Conservation (phyloP, 169 alveolate species). For the Cryptosporidium sp. region DNA sequence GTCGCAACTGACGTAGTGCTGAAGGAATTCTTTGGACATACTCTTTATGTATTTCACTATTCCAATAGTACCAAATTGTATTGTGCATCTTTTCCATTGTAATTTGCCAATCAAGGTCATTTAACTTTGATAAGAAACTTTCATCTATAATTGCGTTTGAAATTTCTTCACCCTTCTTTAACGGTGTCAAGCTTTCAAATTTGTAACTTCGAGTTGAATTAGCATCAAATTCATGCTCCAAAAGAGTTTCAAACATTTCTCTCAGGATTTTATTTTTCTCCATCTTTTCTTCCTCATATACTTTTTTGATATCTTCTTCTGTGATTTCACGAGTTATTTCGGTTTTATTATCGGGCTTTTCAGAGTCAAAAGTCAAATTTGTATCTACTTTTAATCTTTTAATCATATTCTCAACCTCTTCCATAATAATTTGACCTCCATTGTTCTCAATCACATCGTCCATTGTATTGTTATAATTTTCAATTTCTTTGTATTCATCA, state of each 20-base stretch:
- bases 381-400: not conserved
- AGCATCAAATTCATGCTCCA: conserved; percentile 46
- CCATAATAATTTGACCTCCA: conserved; percentile 11
- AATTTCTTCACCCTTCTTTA: conserved; percentile 13
- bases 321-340: not conserved
- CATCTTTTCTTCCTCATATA: not conserved
- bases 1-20: conserved; percentile 35
- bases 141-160: conserved; percentile 34
- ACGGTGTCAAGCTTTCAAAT: conserved; percentile 37
- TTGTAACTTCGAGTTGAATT: conserved; percentile 20
- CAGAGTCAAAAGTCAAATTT: not conserved
- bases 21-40: conserved; percentile 53
- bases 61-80: conserved; percentile 60
- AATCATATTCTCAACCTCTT: conserved; percentile 2
- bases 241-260: conserved; percentile 41
- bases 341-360: not conserved
- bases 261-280: conserved; percentile 25
- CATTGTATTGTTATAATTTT: not conserved
- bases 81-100: conserved; percentile 65
- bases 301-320: not conserved
- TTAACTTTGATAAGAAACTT: conserved; percentile 4
- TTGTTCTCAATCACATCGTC: not conserved
- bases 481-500: not conserved
- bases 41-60: conserved; percentile 42
- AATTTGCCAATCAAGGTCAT: conserved; percentile 60